phyloP scores from a whole-genome alignment of 140 eudicot genomes.

The Senecio squalidus region DNA sequence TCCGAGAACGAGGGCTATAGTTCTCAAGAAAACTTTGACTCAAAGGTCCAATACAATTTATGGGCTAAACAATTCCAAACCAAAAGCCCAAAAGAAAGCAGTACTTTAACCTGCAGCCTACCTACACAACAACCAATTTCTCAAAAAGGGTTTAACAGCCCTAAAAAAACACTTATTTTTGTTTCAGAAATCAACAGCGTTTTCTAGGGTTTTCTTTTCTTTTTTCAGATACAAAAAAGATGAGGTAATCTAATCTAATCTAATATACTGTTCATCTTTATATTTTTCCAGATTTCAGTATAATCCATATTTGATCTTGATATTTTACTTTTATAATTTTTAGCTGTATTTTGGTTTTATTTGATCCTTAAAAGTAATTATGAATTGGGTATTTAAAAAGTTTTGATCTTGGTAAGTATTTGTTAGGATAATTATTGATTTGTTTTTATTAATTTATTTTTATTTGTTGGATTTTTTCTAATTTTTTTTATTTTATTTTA shows the following conservation, averaged over 20 bases:
- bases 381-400: not conserved
- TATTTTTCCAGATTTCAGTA: not conserved
- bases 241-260: conserved; percentile 26
- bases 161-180: not conserved
- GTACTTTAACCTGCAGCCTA: not conserved
- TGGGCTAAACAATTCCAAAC: no score
- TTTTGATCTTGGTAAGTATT: no score
- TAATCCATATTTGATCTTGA: not conserved
- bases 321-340: not conserved
- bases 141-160: conserved; percentile 17
- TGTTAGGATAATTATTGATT: no score
- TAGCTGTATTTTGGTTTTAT: no score
- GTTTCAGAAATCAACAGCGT: conserved; percentile 1
- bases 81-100: conserved; percentile 14
- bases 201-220: conserved; percentile 30
- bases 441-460: no score
- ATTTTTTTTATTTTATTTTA: no score
- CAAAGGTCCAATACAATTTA: no score
- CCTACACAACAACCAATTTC: not conserved
- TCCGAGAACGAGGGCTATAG: no score
- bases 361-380: no score
- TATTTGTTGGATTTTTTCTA: no score
- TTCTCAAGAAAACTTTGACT: no score
- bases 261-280: not conserved
- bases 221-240: conserved; percentile 20